Percentiles rank a stretch among this genome's conserved stretches.
Evolutionary conservation across 306 rosid species (phyloP).

Genomic region (Herpetospermum pedunculosum): DNA sequence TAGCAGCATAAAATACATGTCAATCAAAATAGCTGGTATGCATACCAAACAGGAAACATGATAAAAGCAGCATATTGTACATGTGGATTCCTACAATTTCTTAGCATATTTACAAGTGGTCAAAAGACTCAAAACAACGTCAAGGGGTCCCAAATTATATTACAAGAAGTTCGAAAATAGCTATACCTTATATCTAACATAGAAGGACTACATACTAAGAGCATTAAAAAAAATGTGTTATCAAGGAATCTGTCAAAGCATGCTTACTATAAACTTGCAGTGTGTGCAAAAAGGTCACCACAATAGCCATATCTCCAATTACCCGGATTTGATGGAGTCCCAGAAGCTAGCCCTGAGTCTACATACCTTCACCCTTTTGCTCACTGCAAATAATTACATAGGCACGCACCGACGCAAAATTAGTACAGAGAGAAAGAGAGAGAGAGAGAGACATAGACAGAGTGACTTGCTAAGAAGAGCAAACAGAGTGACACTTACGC

Average conservation of each 20-base stretch:
- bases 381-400: conserved; percentile 34
- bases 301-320: conserved; percentile 12
- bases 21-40: not conserved
- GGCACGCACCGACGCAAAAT: not conserved
- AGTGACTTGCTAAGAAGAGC: too few species aligned
- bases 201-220: not conserved
- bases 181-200: not conserved
- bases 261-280: conserved; percentile 1
- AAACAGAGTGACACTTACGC: too few species aligned
- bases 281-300: conserved; percentile 4
- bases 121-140: not conserved
- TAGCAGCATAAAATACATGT: not conserved
- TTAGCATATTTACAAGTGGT: not conserved
- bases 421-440: too few species aligned
- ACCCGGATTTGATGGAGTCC: conserved; percentile 96
- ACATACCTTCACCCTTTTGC: conserved; percentile 37
- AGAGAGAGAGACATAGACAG: too few species aligned
- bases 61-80: not conserved
- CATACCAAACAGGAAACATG: not conserved
- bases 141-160: not conserved
- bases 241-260: not conserved
- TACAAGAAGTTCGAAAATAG: not conserved
- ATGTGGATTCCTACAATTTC: not conserved
- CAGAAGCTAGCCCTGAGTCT: conserved; percentile 71
- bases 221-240: not conserved